Evolutionary conservation across 805 yeast genomes (phyloP).

Genomic region (Kluyveromyces aestuarii): DNA sequence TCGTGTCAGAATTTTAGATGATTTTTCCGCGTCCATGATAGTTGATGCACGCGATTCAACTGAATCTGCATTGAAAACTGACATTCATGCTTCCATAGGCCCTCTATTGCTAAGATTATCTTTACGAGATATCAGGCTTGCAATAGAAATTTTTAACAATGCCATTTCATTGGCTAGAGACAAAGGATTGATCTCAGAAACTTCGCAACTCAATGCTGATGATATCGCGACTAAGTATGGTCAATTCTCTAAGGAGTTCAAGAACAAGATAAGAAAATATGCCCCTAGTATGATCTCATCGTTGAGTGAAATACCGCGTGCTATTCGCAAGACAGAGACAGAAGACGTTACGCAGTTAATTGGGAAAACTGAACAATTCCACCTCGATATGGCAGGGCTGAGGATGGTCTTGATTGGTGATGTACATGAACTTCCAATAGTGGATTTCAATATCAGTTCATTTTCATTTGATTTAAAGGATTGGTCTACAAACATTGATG

Average conservation of each 20-base stretch:
- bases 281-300: constrained; percentile 51
- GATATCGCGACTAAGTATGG: constrained; percentile 20
- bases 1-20: constrained; percentile 72
- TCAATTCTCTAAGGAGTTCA: constrained; percentile 55
- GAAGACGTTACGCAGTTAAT: constrained; percentile 31
- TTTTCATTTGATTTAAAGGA: constrained; percentile 61
- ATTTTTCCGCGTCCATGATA: constrained; percentile 70
- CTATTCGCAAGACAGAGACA: constrained; percentile 8
- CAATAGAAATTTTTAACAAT: constrained; percentile 59
- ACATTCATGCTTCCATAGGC: constrained; percentile 63
- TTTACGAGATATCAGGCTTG: constrained; percentile 76
- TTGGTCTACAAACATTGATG: constrained; percentile 80
- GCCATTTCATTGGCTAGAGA: constrained; percentile 47
- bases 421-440: constrained; percentile 79
- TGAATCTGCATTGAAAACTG: constrained; percentile 46
- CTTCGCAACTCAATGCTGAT: constrained; percentile 5
- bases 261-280: constrained; percentile 48
- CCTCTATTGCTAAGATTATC: constrained; percentile 77
- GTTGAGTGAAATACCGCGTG: constrained; percentile 33
- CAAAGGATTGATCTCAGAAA: constrained; percentile 13
- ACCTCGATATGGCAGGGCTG: constrained; percentile 61
- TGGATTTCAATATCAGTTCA: constrained; percentile 66
- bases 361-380: constrained; percentile 60
- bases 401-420: constrained; percentile 82
- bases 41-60: constrained; percentile 65